A percentile compares a stretch with the other conserved stretches of the same genome.
Conservation (phyloP, 2,329 filamentous ascomycete genomes). For the Monilinia fructicola region DNA sequence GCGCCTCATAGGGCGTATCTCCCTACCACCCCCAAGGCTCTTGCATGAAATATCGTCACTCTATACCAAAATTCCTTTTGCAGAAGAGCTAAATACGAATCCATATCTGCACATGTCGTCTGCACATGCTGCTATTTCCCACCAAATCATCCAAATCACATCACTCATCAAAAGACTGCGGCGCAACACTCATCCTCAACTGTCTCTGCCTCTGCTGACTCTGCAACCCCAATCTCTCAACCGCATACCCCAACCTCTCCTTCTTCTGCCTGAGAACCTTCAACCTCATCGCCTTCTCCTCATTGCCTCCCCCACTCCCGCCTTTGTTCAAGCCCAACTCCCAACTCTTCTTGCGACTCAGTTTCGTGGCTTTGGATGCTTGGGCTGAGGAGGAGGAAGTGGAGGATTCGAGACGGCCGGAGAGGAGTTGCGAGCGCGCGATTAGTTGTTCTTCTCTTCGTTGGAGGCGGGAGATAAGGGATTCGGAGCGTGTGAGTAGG, state of each 20-base stretch:
- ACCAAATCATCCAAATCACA: neutral
- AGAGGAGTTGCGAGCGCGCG: conserved; percentile 65
- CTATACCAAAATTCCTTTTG: too few species aligned
- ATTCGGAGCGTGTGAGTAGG: conserved; percentile 61
- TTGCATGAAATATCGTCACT: too few species aligned
- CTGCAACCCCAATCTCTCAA: conserved; percentile 66
- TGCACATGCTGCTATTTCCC: too few species aligned
- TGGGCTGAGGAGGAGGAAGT: neutral
- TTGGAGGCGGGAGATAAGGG: conserved; percentile 64
- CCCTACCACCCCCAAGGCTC: too few species aligned
- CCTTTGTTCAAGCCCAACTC: conserved; percentile 38
- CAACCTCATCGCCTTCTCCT: conserved; percentile 46
- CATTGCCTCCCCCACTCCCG: conserved; percentile 27
- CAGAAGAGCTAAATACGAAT: too few species aligned
- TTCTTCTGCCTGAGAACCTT: conserved; percentile 67
- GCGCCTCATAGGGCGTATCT: too few species aligned
- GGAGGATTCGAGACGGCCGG: conserved; percentile 53
- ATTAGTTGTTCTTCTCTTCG: conserved; percentile 64
- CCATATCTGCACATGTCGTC: too few species aligned
- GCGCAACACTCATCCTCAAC: conserved; percentile 69
- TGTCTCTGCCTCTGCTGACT: conserved; percentile 67
- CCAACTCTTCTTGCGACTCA: conserved; percentile 39
- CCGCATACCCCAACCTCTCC: conserved; percentile 67
- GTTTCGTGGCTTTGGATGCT: conserved; percentile 35
- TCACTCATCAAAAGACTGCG: conserved; percentile 16